A percentile compares a stretch with the other conserved stretches of the same genome.
phyloP scores from a whole-genome alignment of 1,139 yeast genomes.

The Saccharomyces hybrid region DNA sequence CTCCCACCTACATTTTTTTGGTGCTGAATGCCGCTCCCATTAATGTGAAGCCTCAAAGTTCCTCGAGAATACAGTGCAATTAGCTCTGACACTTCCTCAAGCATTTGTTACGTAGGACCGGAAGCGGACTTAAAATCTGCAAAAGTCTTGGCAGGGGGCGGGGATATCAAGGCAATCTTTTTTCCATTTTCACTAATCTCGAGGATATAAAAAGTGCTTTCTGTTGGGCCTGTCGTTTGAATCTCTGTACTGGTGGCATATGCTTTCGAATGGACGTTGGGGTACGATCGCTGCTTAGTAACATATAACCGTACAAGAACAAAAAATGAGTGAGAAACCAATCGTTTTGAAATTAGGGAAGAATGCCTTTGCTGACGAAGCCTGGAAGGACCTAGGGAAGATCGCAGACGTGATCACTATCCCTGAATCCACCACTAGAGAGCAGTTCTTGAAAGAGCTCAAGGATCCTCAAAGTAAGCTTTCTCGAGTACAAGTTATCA shows the following conservation, averaged over 20 bases:
- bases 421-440: slow-evolving; percentile 41
- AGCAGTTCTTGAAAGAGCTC: slow-evolving; percentile 44
- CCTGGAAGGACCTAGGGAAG: slow-evolving; percentile 46
- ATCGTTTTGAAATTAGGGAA: slow-evolving; percentile 55
- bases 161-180: not conserved
- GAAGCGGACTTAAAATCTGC: not conserved
- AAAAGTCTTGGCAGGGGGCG: slow-evolving; percentile 1
- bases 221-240: not conserved
- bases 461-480: slow-evolving; percentile 38
- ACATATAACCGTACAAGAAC: slow-evolving; percentile 2
- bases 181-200: not conserved
- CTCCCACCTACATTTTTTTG: not conserved
- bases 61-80: not conserved
- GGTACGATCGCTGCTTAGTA: not conserved
- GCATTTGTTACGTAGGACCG: not conserved
- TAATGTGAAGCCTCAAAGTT: not conserved
- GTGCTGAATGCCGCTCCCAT: not conserved
- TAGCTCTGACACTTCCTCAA: not conserved
- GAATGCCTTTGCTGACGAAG: slow-evolving; percentile 44
- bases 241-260: not conserved
- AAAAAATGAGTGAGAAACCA: slow-evolving; percentile 34
- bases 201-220: not conserved
- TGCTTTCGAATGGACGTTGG: not conserved
- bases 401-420: slow-evolving; percentile 44
- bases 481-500: slow-evolving; percentile 41